Evolutionary conservation across 176 grass and related monocot species (phyloP).

Genomic region (Zizania latifolia): DNA sequence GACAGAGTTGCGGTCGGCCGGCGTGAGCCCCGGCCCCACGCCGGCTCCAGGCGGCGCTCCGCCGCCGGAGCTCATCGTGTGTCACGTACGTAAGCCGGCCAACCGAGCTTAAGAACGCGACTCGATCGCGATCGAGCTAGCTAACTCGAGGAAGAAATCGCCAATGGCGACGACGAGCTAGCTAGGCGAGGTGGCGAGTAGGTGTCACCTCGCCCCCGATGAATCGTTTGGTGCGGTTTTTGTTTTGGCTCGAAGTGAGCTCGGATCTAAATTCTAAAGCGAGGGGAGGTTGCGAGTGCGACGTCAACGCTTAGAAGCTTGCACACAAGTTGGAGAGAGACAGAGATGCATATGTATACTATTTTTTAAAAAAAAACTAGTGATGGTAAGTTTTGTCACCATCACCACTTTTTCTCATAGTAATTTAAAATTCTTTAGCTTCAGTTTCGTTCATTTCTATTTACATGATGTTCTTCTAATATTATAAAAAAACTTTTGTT

Average conservation of each 20-base stretch:
- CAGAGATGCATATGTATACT: too few species aligned
- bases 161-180: not conserved
- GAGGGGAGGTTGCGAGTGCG: slow-evolving; percentile 28
- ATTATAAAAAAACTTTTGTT: too few species aligned
- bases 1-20: slow-evolving; percentile 17
- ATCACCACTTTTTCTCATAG: too few species aligned
- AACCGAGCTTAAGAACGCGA: too few species aligned
- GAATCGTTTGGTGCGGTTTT: slow-evolving; percentile 40
- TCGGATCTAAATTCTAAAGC: too few species aligned
- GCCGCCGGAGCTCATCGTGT: slow-evolving; percentile 25
- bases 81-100: too few species aligned
- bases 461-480: too few species aligned
- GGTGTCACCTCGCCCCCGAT: not conserved
- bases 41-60: slow-evolving; percentile 21
- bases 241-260: slow-evolving; percentile 36
- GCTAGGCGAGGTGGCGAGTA: slow-evolving; percentile 6
- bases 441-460: too few species aligned
- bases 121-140: too few species aligned
- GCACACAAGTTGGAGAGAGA: not conserved
- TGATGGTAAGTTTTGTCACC: too few species aligned
- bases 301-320: slow-evolving; percentile 55
- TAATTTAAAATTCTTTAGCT: too few species aligned
- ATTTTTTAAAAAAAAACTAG: too few species aligned
- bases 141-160: not conserved
- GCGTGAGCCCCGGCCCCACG: not conserved